Base-by-base conservation (phyloP, 148 eudicot genomes). In the Rhododendron griersonianum region DNA sequence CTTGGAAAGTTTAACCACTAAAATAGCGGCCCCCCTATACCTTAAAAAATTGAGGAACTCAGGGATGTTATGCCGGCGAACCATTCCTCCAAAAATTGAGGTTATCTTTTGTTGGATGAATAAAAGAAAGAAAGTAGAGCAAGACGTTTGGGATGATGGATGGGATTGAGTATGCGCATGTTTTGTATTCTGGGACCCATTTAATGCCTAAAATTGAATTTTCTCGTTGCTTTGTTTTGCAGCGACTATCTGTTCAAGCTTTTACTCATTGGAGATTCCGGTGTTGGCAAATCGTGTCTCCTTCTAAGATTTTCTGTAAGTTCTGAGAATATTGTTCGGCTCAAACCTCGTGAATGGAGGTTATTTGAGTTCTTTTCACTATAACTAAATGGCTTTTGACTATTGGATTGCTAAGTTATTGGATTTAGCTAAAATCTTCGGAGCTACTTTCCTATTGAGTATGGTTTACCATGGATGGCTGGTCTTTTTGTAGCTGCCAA, bases 211-310 rank as follows among this genome's bases (percentile, higher is more conserved):
- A 48, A 48, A 48, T n/a, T 44, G 9, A 10, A 21, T n/a, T 11
- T 44, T 13, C 55, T 28, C 3, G 28, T 25, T 53, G 35, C 39
- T 69, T 21, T 25, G 15, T 57, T 65, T 61, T 82, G 85, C 84
- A 86, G 88, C 1, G 88, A 86, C 30, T 86, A 86, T 81, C 75
- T 86, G 44, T 86, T 86, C 88, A 86, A 86, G 81, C 88, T 86
- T 71, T 82, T 86, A 71, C 88, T 86, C 10, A 86, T 86, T 69
- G 87, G 87, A 33, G 87, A 86, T 86, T 86, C 87, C 8, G 87
- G 87, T 65, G 87, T 86, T 63, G 88, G 88, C 13, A 87, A 87
- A 83, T 87, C 88, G 39, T 86, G 87, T 71, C 80, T 86, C 35
- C 87, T 86, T 11, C 47, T 86, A 50, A 79, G 87, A 35, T 86